Evolutionary conservation across 225 moss, liverwort and hornwort species (phyloP).

Genomic region (Neckera pumila): DNA sequence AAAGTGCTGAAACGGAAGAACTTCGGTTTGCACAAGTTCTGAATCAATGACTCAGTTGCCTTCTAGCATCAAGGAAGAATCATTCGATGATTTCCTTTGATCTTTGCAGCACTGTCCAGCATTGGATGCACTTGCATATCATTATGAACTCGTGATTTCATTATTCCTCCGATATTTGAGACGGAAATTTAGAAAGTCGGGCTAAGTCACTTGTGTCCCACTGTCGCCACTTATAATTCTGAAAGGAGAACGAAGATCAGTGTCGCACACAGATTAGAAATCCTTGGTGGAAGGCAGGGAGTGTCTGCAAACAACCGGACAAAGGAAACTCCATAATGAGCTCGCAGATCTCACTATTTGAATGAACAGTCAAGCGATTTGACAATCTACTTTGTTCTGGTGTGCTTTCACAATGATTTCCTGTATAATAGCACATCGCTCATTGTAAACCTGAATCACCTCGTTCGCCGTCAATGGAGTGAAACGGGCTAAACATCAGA

Average conservation of each 20-base stretch:
- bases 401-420: background rate
- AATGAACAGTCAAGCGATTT: background rate
- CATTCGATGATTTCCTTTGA: background rate
- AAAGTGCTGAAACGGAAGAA: background rate
- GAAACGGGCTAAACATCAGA: background rate
- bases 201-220: background rate
- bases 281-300: background rate
- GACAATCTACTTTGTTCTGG: background rate
- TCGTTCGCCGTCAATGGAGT: background rate
- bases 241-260: background rate
- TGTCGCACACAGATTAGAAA: background rate
- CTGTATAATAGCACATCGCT: background rate
- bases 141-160: no score
- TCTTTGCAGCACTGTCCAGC: background rate
- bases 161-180: no score
- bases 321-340: background rate
- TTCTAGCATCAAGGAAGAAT: background rate
- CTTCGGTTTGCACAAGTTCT: background rate
- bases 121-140: background rate
- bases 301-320: background rate
- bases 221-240: background rate
- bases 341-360: background rate
- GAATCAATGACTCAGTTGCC: background rate
- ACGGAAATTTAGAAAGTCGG: background rate
- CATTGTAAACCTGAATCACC: background rate